Conservation (phyloP, 1,284 basidiomycete species). For the Schizophyllum amplum region DNA sequence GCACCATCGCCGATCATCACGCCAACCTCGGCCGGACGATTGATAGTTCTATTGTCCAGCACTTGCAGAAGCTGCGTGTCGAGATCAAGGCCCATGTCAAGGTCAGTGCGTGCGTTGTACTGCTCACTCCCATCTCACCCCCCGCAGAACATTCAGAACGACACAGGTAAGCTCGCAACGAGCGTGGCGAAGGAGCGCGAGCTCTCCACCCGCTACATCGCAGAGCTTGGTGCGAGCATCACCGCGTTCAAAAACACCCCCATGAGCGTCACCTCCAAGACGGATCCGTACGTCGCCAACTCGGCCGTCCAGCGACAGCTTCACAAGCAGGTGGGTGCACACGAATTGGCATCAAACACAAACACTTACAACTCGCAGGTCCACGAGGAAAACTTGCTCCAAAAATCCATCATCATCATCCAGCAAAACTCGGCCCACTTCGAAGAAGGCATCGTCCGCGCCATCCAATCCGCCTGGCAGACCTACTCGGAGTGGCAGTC, state of each 20-base stretch:
- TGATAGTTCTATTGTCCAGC: slow-evolving; percentile 96
- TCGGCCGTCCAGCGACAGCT: slow-evolving; percentile 81
- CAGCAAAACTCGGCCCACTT: slow-evolving; percentile 98
- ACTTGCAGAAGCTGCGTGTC: slow-evolving; percentile 86
- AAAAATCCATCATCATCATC: slow-evolving; percentile 99
- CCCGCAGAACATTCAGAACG: slow-evolving; percentile 90
- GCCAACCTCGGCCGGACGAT: slow-evolving; percentile 95
- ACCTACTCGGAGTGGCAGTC: slow-evolving; percentile 97
- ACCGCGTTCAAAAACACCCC: slow-evolving; percentile 95
- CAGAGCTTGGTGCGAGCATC: slow-evolving; percentile 83
- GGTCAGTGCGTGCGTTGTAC: too few relatives aligned
- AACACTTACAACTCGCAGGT: slow-evolving; percentile 38
- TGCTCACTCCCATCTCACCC: slow-evolving; percentile 9
- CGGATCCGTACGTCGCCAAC: slow-evolving; percentile 86
- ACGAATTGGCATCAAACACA: too few relatives aligned
- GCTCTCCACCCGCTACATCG: slow-evolving; percentile 79
- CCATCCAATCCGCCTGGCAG: slow-evolving; percentile 94
- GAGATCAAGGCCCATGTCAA: slow-evolving; percentile 99
- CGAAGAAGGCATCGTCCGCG: slow-evolving; percentile 93
- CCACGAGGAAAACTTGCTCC: slow-evolving; percentile 95
- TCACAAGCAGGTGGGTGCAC: slow-evolving; percentile 44
- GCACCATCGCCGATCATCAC: slow-evolving; percentile 92
- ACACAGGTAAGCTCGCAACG: slow-evolving; percentile 93
- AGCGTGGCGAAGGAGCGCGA: slow-evolving; percentile 93
- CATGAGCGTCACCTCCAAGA: slow-evolving; percentile 75